Evolutionary conservation across 1,284 basidiomycete species (phyloP).

Genomic region (Earliella scabrosa): DNA sequence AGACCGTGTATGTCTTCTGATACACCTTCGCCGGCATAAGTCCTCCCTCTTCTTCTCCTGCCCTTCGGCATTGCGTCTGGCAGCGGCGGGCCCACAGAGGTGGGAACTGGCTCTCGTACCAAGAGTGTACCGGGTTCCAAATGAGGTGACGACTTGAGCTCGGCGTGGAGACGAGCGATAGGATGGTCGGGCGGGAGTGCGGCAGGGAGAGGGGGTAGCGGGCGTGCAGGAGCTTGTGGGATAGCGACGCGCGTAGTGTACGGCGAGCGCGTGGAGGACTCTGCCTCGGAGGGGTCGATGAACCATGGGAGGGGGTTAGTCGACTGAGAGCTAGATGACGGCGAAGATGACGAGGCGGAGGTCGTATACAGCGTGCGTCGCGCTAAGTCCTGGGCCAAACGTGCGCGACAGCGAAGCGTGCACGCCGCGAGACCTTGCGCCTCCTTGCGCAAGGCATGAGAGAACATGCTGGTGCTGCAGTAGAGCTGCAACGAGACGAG

Average conservation of each 20-base stretch:
- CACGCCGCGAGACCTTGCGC: neutral
- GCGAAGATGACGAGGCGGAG: constrained; percentile 2
- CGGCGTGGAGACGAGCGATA: constrained; percentile 49
- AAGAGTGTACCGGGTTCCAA: constrained; percentile 60
- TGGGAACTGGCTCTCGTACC: constrained; percentile 51
- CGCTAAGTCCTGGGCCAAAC: constrained; percentile 1
- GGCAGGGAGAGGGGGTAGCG: constrained; percentile 46
- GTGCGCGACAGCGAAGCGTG: constrained; percentile 8
- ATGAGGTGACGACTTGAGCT: constrained; percentile 61
- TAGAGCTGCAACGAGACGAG: neutral
- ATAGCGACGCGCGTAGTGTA: constrained; percentile 28
- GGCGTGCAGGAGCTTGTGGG: constrained; percentile 27
- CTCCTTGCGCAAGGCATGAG: constrained; percentile 5
- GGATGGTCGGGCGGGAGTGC: constrained; percentile 45
- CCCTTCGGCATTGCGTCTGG: constrained; percentile 60
- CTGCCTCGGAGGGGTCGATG: constrained; percentile 46
- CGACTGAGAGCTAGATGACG: constrained; percentile 8
- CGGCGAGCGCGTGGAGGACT: constrained; percentile 2
- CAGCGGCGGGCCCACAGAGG: constrained; percentile 56
- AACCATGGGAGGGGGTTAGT: constrained; percentile 50
- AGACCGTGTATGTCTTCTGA: constrained; percentile 56
- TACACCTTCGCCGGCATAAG: constrained; percentile 64
- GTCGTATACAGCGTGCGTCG: constrained; percentile 23
- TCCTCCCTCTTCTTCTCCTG: constrained; percentile 64
- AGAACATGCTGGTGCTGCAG: constrained; percentile 6